phyloP scores from a whole-genome alignment of 495 filamentous ascomycete species.

The Mycothermus thermophilus region DNA sequence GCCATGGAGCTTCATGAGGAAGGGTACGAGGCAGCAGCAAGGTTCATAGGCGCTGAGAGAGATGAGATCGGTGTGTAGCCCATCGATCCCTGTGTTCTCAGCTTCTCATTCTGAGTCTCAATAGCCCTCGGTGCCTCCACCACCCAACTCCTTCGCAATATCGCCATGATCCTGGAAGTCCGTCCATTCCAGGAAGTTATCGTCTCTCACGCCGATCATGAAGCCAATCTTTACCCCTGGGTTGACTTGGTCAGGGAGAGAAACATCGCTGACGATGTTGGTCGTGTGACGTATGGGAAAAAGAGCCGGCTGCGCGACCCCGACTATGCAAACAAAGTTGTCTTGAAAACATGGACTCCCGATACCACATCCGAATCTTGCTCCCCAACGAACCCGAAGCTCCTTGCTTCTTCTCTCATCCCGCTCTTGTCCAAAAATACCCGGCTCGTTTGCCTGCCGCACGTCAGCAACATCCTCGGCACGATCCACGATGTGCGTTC shows the following conservation, averaged over 20 bases:
- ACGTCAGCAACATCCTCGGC: slow-evolving; percentile 57
- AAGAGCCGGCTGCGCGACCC: too few species aligned
- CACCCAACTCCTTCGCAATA: slow-evolving; percentile 60
- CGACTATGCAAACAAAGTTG: slow-evolving; percentile 40
- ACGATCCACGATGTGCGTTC: slow-evolving; percentile 48
- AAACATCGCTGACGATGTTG: too few species aligned
- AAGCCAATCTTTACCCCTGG: slow-evolving; percentile 60
- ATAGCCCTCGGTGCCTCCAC: slow-evolving; percentile 52
- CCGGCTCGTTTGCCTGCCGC: slow-evolving; percentile 52
- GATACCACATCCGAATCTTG: slow-evolving; percentile 9
- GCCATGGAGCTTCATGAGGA: slow-evolving; percentile 41
- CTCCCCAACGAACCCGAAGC: slow-evolving; percentile 39
- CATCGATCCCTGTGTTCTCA: neutral
- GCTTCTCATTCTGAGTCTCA: neutral
- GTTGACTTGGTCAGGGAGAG: too few species aligned
- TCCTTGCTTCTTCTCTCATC: slow-evolving; percentile 38
- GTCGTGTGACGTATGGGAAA: too few species aligned
- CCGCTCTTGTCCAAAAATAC: slow-evolving; percentile 44
- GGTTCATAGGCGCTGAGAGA: slow-evolving; percentile 49
- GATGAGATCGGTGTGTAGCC: slow-evolving; percentile 43
- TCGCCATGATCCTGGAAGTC: slow-evolving; percentile 46
- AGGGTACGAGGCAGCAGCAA: slow-evolving; percentile 47
- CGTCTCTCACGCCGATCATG: slow-evolving; percentile 54
- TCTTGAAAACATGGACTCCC: slow-evolving; percentile 54
- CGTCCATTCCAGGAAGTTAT: slow-evolving; percentile 48